Evolutionary conservation across 2,329 filamentous ascomycete species (phyloP).

Genomic region (Beauveria pseudobassiana): DNA sequence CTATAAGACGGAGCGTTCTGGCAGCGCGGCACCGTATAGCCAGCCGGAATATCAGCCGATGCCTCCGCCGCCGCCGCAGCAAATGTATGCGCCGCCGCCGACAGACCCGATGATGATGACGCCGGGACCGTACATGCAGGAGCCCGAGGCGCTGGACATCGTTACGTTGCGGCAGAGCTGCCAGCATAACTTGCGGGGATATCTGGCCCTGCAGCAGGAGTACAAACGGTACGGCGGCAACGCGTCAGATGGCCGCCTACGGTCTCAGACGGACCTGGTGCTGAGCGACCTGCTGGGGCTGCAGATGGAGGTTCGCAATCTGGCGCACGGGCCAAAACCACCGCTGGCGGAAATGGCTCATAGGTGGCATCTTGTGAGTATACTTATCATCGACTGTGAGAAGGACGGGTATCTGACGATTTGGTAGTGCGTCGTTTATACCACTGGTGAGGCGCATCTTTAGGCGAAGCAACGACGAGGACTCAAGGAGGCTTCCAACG

Average conservation of each 20-base stretch:
- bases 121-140: not conserved
- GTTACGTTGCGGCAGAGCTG: conserved; percentile 26
- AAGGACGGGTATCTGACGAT: not conserved
- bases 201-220: conserved; percentile 25
- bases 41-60: conserved; percentile 15
- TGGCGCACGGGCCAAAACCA: conserved; percentile 37
- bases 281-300: conserved; percentile 37
- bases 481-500: conserved; percentile 33
- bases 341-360: conserved; percentile 45
- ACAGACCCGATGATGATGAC: not conserved
- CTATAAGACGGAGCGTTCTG: conserved; percentile 17
- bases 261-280: conserved; percentile 34
- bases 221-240: conserved; percentile 20
- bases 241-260: conserved; percentile 34
- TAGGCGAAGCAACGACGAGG: conserved; percentile 33
- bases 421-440: conserved; percentile 40
- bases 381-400: not conserved
- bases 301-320: conserved; percentile 34
- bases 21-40: conserved; percentile 14
- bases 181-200: conserved; percentile 29
- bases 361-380: conserved; percentile 45
- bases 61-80: conserved; percentile 23
- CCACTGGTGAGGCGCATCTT: conserved; percentile 46
- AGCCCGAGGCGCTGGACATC: conserved; percentile 19
- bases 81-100: conserved; percentile 10